Evolutionary conservation across 768 basidiomycete species (phyloP).

Genomic region (Boletellus ananas): DNA sequence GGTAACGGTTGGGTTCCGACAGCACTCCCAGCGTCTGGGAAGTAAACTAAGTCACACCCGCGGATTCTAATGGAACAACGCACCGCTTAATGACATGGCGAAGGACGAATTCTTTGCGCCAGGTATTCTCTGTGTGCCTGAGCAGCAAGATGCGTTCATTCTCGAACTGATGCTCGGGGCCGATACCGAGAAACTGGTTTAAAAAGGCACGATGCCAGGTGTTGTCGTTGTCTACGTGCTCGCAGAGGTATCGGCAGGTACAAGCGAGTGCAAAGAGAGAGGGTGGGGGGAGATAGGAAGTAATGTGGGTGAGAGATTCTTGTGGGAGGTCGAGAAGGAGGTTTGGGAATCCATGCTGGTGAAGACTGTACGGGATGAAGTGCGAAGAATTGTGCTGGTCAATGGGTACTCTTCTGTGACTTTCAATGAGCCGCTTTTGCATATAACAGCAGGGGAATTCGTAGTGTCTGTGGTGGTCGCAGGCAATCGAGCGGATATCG

Average conservation of each 20-base stretch:
- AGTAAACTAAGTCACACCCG: background rate
- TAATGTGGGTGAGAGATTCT: conserved; percentile 75
- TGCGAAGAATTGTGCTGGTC: conserved; percentile 28
- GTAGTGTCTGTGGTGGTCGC: conserved; percentile 17
- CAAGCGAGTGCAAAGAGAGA: conserved; percentile 55
- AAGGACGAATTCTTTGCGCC: conserved; percentile 67
- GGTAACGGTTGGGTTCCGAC: conserved; percentile 54
- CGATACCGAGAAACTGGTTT: conserved; percentile 60
- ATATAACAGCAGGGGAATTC: conserved; percentile 49
- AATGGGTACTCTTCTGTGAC: conserved; percentile 35
- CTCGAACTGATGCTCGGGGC: conserved; percentile 57
- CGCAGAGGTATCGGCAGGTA: conserved; percentile 49
- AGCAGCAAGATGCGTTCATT: conserved; percentile 47
- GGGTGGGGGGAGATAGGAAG: conserved; percentile 64
- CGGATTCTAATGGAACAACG: conserved; percentile 5
- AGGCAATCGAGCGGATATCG: conserved; percentile 17
- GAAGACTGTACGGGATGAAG: conserved; percentile 18
- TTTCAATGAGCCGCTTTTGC: conserved; percentile 53
- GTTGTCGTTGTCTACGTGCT: conserved; percentile 72
- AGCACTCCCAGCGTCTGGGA: conserved; percentile 65
- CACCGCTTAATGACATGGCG: conserved; percentile 56
- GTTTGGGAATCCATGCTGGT: conserved; percentile 49
- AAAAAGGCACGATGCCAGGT: conserved; percentile 79
- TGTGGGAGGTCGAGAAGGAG: conserved; percentile 54
- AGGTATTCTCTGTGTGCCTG: conserved; percentile 52